Percentiles rank a stretch among this genome's conserved stretches.
Evolutionary conservation across 2,329 filamentous ascomycete genomes (phyloP).

Genomic region (Geoglossum cookeanum): DNA sequence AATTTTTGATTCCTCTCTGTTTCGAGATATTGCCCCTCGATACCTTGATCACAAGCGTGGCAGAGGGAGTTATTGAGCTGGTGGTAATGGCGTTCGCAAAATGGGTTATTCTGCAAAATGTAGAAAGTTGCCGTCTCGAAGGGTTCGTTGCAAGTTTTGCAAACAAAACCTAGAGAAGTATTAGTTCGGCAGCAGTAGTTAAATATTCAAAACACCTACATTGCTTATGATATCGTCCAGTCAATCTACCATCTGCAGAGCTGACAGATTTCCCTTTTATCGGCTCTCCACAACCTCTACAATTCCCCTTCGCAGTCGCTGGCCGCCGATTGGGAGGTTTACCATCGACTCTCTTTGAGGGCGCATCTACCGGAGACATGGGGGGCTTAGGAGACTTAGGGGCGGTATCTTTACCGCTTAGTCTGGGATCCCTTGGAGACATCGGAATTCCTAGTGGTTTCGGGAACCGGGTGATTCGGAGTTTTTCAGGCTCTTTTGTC

Average conservation of each 20-base stretch:
- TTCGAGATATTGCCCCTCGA: slow-evolving; percentile 86
- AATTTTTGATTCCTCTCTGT: slow-evolving; percentile 63
- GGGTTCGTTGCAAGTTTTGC: slow-evolving; percentile 59
- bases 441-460: not conserved
- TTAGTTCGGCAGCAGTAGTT: slow-evolving; percentile 4
- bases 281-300: slow-evolving; percentile 58
- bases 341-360: slow-evolving; percentile 1
- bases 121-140: slow-evolving; percentile 87
- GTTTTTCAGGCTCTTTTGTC: not conserved
- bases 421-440: not conserved
- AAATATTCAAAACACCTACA: slow-evolving; percentile 27
- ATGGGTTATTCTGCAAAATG: slow-evolving; percentile 69
- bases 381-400: not conserved
- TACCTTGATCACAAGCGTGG: slow-evolving; percentile 58
- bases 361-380: not conserved
- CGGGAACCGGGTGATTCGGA: not conserved
- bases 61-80: slow-evolving; percentile 77
- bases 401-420: not conserved
- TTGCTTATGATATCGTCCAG: slow-evolving; percentile 82
- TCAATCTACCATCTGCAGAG: slow-evolving; percentile 77
- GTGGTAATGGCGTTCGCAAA: slow-evolving; percentile 87
- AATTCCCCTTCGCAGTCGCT: slow-evolving; percentile 44
- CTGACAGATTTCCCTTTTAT: slow-evolving; percentile 89
- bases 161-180: slow-evolving; percentile 43
- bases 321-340: slow-evolving; percentile 21